Evolutionary conservation across 2,329 filamentous ascomycete species (phyloP).

Genomic region (Aplosporella prunicola): DNA sequence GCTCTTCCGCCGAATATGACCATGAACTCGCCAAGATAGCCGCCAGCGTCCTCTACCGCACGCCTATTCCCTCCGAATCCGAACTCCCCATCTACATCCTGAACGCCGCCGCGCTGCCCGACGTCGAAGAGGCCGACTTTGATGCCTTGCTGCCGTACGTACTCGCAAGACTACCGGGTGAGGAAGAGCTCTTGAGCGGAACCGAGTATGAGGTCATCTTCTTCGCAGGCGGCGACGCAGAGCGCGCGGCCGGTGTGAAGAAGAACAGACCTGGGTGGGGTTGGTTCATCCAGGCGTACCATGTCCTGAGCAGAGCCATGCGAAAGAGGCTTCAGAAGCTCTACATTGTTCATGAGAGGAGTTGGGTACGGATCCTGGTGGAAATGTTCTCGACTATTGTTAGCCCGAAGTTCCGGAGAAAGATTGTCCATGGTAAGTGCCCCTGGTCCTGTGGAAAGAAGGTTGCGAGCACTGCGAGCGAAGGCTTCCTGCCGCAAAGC

Average conservation of each 20-base stretch:
- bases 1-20: constrained; percentile 38
- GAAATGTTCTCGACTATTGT: constrained; percentile 49
- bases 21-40: constrained; percentile 39
- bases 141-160: constrained; percentile 47
- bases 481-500: too few species aligned
- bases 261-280: constrained; percentile 43
- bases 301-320: constrained; percentile 44
- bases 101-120: constrained; percentile 48
- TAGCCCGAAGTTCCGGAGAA: constrained; percentile 48
- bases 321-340: constrained; percentile 47
- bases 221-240: constrained; percentile 45
- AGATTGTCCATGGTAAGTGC: constrained; percentile 44
- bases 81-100: constrained; percentile 45
- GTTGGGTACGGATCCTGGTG: constrained; percentile 47
- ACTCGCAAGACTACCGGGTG: constrained; percentile 43
- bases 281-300: constrained; percentile 50
- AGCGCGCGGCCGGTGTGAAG: constrained; percentile 19
- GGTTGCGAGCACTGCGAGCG: too few species aligned
- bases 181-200: constrained; percentile 45
- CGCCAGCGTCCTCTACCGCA: constrained; percentile 45
- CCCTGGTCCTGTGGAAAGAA: too few species aligned
- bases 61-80: constrained; percentile 40
- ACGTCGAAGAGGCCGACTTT: constrained; percentile 45
- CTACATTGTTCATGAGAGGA: constrained; percentile 49
- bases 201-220: constrained; percentile 49